Evolutionary conservation across 495 filamentous ascomycete genomes (phyloP).

Genomic region (Staphylotrichum tortipilum): DNA sequence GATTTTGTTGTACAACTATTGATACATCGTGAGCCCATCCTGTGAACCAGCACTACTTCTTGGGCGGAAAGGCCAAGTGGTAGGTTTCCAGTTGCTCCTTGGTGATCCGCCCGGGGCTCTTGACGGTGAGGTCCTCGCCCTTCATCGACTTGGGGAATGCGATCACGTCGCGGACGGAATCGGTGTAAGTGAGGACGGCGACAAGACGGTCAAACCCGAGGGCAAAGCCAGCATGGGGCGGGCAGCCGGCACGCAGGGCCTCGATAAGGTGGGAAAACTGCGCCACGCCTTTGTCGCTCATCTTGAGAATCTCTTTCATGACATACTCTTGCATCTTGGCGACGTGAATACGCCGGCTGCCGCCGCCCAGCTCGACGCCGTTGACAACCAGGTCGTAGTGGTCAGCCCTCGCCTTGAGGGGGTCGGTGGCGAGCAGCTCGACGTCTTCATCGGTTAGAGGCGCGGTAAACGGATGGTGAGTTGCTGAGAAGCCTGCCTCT

Average conservation of each 20-base stretch:
- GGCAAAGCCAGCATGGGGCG: slow-evolving; percentile 92
- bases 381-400: slow-evolving; percentile 96
- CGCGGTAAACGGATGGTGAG: slow-evolving; percentile 94
- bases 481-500: slow-evolving; percentile 68
- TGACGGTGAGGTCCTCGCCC: slow-evolving; percentile 75
- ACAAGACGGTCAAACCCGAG: slow-evolving; percentile 85
- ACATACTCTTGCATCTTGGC: slow-evolving; percentile 77
- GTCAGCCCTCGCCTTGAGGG: slow-evolving; percentile 63
- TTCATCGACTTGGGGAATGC: slow-evolving; percentile 90
- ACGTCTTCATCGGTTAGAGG: slow-evolving; percentile 66
- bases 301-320: slow-evolving; percentile 69
- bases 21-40: neutral
- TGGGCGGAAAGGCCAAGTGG: slow-evolving; percentile 39
- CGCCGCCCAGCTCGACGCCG: slow-evolving; percentile 88
- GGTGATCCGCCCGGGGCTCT: slow-evolving; percentile 58
- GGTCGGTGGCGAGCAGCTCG: slow-evolving; percentile 62
- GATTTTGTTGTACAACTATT: neutral
- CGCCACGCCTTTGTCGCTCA: slow-evolving; percentile 50
- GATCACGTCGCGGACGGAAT: slow-evolving; percentile 81
- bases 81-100: slow-evolving; percentile 61
- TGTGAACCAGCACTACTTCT: neutral
- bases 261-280: slow-evolving; percentile 80
- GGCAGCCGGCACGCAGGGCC: slow-evolving; percentile 79
- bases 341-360: slow-evolving; percentile 86
- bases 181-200: slow-evolving; percentile 67